Percentiles rank a stretch among this genome's conserved stretches.
Conservation (phyloP, 2,329 filamentous ascomycete genomes). For the Fusarium longipes region DNA sequence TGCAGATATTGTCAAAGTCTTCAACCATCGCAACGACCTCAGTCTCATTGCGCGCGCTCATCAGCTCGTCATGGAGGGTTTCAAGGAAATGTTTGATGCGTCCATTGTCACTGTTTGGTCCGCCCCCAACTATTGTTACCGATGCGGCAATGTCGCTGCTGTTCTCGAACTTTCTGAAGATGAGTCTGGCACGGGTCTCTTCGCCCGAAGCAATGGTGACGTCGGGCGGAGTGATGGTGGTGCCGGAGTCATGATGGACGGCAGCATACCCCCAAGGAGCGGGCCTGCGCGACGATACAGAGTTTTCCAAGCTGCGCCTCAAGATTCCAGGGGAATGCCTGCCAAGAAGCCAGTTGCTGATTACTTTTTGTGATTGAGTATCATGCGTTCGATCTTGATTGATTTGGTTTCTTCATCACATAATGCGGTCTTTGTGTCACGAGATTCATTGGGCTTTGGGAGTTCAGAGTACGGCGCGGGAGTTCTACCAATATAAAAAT, state of each 20-base stretch:
- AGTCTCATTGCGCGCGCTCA: constrained; percentile 93
- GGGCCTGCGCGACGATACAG: constrained; percentile 91
- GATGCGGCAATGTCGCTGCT: constrained; percentile 94
- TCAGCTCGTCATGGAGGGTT: constrained; percentile 98
- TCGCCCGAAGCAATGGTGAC: constrained; percentile 78
- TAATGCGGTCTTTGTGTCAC: constrained; percentile 34
- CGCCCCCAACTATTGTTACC: constrained; percentile 95
- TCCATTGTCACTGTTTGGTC: constrained; percentile 99
- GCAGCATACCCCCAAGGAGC: constrained; percentile 57
- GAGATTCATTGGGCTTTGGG: constrained; percentile 32
- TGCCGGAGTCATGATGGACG: constrained; percentile 61
- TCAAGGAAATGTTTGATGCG: constrained; percentile 98
- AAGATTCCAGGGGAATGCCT: constrained; percentile 96
- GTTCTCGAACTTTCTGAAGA: constrained; percentile 94
- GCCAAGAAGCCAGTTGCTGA: constrained; percentile 98
- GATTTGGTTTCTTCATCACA: constrained; percentile 14
- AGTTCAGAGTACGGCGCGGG: constrained; percentile 40
- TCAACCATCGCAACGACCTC: constrained; percentile 94
- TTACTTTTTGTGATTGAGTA: constrained; percentile 79
- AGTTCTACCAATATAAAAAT: constrained; percentile 37
- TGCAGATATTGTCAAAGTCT: constrained; percentile 92
- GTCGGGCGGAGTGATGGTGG: constrained; percentile 67
- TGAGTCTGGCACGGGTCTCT: constrained; percentile 76
- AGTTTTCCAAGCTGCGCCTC: constrained; percentile 95
- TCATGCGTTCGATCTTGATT: neutral